Evolutionary conservation across 805 yeast species (phyloP).

Genomic region (Metschnikowia proteae): DNA sequence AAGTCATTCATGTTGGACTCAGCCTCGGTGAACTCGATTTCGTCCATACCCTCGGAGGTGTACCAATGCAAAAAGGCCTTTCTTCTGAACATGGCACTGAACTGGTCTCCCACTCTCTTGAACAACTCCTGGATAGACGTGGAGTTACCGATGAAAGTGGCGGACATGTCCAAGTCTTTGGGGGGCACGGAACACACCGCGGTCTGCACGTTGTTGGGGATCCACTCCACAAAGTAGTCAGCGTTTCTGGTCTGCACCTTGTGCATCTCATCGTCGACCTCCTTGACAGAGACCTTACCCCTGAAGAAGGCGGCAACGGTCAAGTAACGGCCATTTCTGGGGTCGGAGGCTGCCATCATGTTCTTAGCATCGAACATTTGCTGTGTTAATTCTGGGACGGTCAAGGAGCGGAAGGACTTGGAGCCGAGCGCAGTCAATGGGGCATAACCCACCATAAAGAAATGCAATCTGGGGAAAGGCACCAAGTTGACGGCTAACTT

Average conservation of each 20-base stretch:
- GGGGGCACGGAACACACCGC: conserved; percentile 93
- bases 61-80: conserved; percentile 97
- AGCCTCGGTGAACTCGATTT: conserved; percentile 90
- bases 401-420: conserved; percentile 74
- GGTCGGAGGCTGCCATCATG: conserved; percentile 96
- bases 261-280: conserved; percentile 91
- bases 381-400: conserved; percentile 89
- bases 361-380: conserved; percentile 89
- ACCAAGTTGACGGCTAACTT: conserved; percentile 91
- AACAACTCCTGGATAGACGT: conserved; percentile 90
- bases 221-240: conserved; percentile 89
- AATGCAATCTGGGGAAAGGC: conserved; percentile 93
- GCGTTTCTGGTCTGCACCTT: conserved; percentile 79
- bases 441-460: conserved; percentile 93
- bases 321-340: conserved; percentile 84
- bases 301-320: conserved; percentile 93
- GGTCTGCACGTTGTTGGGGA: conserved; percentile 91
- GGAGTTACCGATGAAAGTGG: conserved; percentile 90
- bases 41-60: conserved; percentile 95
- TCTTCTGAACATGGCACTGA: conserved; percentile 88
- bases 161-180: conserved; percentile 78
- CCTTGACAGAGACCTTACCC: conserved; percentile 88
- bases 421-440: conserved; percentile 82
- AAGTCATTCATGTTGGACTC: conserved; percentile 87
- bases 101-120: conserved; percentile 85